A percentile compares a stretch with the other conserved stretches of the same genome.
These are phyloP conservation scores for Carallia pectinifolia DNA, from an alignment of 345 rosid genomes.

Conservation along the genomic window DNA sequence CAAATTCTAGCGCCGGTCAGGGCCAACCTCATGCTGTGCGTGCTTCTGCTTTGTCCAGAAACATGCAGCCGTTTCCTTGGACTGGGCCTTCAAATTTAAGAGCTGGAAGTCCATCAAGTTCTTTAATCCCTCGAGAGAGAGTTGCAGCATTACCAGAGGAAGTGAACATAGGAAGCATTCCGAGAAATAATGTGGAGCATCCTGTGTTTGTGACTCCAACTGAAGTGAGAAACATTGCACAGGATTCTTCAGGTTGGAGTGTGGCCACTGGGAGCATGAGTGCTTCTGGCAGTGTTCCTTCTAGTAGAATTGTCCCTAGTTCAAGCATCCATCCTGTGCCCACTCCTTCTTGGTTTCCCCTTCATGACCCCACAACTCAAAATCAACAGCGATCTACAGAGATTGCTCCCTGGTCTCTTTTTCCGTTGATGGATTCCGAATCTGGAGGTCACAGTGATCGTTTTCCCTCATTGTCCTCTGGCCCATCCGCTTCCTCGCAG, in stretches of 20 bases:
- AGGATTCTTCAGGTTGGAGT: slow-evolving; percentile 66
- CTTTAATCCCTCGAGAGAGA: slow-evolving; percentile 41
- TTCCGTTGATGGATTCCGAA: slow-evolving; percentile 56
- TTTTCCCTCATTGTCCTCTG: slow-evolving; percentile 50
- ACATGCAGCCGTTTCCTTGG: slow-evolving; percentile 49
- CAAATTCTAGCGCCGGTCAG: slow-evolving; percentile 41
- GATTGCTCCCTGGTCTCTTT: slow-evolving; percentile 67
- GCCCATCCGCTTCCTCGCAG: slow-evolving; percentile 51
- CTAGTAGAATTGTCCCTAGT: slow-evolving; percentile 46
- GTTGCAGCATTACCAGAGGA: slow-evolving; percentile 47
- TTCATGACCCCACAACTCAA: slow-evolving; percentile 33
- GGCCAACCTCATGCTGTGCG: slow-evolving; percentile 45
- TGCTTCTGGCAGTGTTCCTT: slow-evolving; percentile 41
- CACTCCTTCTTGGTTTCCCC: slow-evolving; percentile 51
- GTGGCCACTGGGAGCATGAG: slow-evolving; percentile 47
- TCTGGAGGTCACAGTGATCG: slow-evolving; percentile 52
- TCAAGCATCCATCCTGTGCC: slow-evolving; percentile 48
- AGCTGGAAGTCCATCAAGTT: slow-evolving; percentile 41
- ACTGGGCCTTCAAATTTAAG: slow-evolving; percentile 50
- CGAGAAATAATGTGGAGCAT: slow-evolving; percentile 53
- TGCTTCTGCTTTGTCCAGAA: slow-evolving; percentile 50
- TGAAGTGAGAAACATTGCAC: slow-evolving; percentile 53
- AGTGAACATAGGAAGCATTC: slow-evolving; percentile 42
- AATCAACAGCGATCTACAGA: slow-evolving; percentile 54
- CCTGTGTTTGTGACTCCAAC: slow-evolving; percentile 48